Evolutionary conservation across 352 stramenopile species (phyloP).

Genomic region (Globisporangium mamillatum): DNA sequence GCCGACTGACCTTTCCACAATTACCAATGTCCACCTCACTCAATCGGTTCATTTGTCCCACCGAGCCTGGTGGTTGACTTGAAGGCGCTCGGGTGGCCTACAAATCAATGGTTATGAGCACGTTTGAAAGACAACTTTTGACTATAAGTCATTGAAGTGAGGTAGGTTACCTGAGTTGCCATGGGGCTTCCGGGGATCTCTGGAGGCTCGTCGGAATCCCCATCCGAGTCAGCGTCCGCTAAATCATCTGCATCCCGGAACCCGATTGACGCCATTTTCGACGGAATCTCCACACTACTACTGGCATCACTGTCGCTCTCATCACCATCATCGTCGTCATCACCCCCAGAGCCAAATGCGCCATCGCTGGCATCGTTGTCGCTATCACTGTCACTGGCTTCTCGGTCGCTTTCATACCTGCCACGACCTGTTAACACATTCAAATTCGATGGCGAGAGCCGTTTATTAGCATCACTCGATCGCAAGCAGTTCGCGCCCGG

Average conservation of each 20-base stretch:
- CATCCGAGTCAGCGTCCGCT: slow-evolving; percentile 23
- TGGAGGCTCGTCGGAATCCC: slow-evolving; percentile 44
- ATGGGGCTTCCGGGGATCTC: slow-evolving; percentile 73
- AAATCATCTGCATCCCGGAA: slow-evolving; percentile 11
- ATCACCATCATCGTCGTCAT: slow-evolving; percentile 5
- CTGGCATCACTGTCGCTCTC: slow-evolving; percentile 22
- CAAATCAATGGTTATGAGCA: not conserved
- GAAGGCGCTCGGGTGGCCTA: not conserved
- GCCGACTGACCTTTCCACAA: not conserved
- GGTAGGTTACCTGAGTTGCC: slow-evolving; percentile 20
- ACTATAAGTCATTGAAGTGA: too few species aligned
- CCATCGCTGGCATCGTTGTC: slow-evolving; percentile 9
- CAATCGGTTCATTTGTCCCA: not conserved
- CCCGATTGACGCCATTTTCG: slow-evolving; percentile 4
- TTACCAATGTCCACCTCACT: not conserved
- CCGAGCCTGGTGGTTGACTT: not conserved
- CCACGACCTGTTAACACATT: not conserved
- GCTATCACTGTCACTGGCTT: slow-evolving; percentile 5
- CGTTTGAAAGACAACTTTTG: too few species aligned
- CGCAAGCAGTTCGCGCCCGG: not conserved
- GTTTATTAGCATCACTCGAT: not conserved
- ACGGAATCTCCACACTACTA: slow-evolving; percentile 14
- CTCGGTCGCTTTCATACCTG: not conserved
- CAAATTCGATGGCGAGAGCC: not conserved
- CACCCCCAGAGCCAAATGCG: not conserved